Evolutionary conservation across 2,329 filamentous ascomycete species (phyloP).

Genomic region (Claviceps arundinis): DNA sequence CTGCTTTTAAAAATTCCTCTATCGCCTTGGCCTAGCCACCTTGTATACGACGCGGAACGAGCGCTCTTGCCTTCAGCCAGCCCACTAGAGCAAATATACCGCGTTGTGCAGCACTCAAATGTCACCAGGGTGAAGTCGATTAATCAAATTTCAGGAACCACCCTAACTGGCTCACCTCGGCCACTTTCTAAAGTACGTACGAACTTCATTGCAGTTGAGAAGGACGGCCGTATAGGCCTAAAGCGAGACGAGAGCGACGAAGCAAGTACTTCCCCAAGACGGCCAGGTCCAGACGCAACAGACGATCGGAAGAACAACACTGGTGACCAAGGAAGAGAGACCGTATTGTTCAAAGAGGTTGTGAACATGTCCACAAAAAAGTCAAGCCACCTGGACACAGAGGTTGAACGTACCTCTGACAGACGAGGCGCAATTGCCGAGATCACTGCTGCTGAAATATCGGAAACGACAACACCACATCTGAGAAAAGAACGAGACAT

Average conservation of each 20-base stretch:
- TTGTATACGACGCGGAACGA: too few species aligned
- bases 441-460: background rate
- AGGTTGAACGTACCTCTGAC: background rate
- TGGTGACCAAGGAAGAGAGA: conserved; percentile 23
- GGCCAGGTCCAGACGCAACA: conserved; percentile 22
- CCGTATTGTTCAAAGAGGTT: conserved; percentile 14
- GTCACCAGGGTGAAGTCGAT: conserved; percentile 7
- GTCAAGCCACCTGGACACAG: background rate
- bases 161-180: conserved; percentile 39
- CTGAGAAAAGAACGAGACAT: background rate
- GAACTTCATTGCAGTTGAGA: conserved; percentile 62
- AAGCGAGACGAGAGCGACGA: conserved; percentile 26
- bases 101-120: background rate
- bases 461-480: background rate
- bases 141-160: conserved; percentile 15
- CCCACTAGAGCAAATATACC: background rate
- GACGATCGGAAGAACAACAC: conserved; percentile 19
- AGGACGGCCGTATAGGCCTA: conserved; percentile 44
- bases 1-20: background rate
- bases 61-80: background rate
- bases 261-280: conserved; percentile 23
- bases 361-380: conserved; percentile 2
- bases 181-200: conserved; percentile 64
- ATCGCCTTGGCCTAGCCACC: background rate
- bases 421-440: background rate